Evolutionary conservation across 1,284 basidiomycete species (phyloP).

Genomic region (Heterobasidion occidentale): DNA sequence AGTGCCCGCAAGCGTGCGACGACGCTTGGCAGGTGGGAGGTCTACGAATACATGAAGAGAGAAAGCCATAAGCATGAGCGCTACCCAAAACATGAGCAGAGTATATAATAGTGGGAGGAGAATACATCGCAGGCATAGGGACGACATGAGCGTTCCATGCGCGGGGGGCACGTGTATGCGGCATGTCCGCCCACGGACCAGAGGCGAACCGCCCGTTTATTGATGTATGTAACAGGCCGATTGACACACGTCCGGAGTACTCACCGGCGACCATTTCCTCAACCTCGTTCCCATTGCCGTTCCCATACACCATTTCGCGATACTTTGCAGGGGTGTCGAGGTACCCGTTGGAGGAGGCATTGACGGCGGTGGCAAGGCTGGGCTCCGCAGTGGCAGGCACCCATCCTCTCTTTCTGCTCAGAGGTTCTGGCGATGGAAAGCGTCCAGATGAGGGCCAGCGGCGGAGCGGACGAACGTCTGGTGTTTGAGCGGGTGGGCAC

Average conservation of each 20-base stretch:
- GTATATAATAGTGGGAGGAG: conserved; percentile 8
- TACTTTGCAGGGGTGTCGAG: conserved; percentile 61
- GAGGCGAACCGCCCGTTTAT: neutral
- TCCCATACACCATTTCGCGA: conserved; percentile 23
- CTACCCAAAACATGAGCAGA: conserved; percentile 3
- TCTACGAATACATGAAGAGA: conserved; percentile 20
- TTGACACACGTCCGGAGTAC: conserved; percentile 13
- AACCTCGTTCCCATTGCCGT: conserved; percentile 26
- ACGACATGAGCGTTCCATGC: conserved; percentile 8
- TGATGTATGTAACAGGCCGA: neutral
- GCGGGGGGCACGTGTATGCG: conserved; percentile 10
- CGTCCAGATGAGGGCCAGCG: conserved; percentile 11
- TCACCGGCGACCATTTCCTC: conserved; percentile 43
- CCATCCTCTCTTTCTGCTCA: conserved; percentile 62
- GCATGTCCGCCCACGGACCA: neutral
- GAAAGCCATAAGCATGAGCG: conserved; percentile 13
- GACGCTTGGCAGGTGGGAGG: conserved; percentile 46
- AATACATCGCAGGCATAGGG: conserved; percentile 8
- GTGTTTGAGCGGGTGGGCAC: neutral
- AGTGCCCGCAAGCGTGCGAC: conserved; percentile 65
- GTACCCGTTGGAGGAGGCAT: conserved; percentile 49
- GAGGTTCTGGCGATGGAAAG: conserved; percentile 26
- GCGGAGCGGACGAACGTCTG: neutral
- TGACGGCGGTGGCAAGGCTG: conserved; percentile 40
- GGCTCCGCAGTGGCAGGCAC: conserved; percentile 50